phyloP scores from a whole-genome alignment of 495 filamentous ascomycete species.

The Annulohypoxylon maeteangense region DNA sequence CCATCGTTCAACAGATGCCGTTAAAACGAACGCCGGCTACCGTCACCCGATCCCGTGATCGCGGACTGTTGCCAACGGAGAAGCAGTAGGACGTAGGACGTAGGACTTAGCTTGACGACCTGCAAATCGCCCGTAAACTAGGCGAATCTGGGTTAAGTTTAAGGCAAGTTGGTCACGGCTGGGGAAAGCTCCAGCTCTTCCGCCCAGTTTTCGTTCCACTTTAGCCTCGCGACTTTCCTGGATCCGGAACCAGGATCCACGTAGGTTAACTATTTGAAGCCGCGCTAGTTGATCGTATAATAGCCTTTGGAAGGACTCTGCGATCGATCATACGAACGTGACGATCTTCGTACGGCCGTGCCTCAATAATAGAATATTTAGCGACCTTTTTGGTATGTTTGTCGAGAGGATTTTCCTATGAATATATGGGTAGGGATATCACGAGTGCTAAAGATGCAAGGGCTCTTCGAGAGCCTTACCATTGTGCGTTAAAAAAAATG shows the following conservation, averaged over 20 bases:
- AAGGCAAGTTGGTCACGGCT: slow-evolving; percentile 12
- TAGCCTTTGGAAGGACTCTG: slow-evolving; percentile 40
- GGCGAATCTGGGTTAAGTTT: slow-evolving; percentile 1
- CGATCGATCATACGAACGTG: slow-evolving; percentile 28
- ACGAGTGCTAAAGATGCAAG: neutral
- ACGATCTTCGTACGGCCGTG: slow-evolving; percentile 5
- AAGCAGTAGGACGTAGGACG: slow-evolving; percentile 11
- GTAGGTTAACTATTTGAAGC: slow-evolving; percentile 16
- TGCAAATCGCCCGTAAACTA: slow-evolving; percentile 4
- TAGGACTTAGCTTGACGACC: slow-evolving; percentile 3
- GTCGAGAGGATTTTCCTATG: neutral
- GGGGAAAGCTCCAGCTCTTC: slow-evolving; percentile 19
- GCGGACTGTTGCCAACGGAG: slow-evolving; percentile 29
- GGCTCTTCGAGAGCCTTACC: slow-evolving; percentile 6
- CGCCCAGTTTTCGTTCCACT: slow-evolving; percentile 14
- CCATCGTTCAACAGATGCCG: neutral
- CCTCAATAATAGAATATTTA: slow-evolving; percentile 6
- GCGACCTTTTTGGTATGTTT: neutral
- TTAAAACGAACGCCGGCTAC: neutral
- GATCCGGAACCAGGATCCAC: slow-evolving; percentile 34
- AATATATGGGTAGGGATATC: neutral
- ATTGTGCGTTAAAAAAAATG: slow-evolving; percentile 23
- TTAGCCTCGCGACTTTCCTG: slow-evolving; percentile 26
- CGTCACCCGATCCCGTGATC: slow-evolving; percentile 7
- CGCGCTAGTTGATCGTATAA: slow-evolving; percentile 24